Evolutionary conservation across 116 monocot genomes (phyloP), one percentile per base, ranked within the genome.

Genomic region (Cymodocea nodosa): DNA sequence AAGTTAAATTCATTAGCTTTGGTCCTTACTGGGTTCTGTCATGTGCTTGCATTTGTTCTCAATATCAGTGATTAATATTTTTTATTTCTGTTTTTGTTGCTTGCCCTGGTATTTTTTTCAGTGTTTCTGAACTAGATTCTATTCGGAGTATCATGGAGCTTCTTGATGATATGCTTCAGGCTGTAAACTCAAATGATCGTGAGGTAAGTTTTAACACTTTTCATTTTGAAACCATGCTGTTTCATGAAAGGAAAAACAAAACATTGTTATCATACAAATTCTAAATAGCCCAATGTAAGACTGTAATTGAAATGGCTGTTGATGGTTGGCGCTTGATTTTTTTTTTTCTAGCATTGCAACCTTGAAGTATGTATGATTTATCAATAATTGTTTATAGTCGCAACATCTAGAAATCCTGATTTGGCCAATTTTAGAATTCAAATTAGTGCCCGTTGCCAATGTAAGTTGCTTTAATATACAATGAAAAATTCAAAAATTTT

Each of bases 101-200:
- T 67, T 16, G 44, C 62, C 35, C 35, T 17, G 23, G 19, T 36
- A 19, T 35, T 15, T 4, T 34, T 54, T 78, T 65, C 77, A 91
- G 97, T 59, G 63, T 82, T 62, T 68, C 82, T 52, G 91, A 97
- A 40, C 65, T 97, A 71, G 78, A 82, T 50, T 67, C 84, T 36
- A 80, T 86, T 52, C 73, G 54, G 59, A 63, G 71, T 56, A 84
- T 82, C 35, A 82, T 74, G 72, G 97, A 88, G 35, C 80, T 97
- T 39, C 75, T 91, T 67, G 69, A 66, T 51, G 97, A 97, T 25
- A 97, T 97, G 97, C 63, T 97, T 22, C 80, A 80, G 71, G 97
- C 88, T 74, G 86, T 90, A 48, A 82, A 88, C 67, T 83, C 75
- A 65, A 65, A 69, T 82, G 84, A 84, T 71, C 74, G 37, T 34